Percentiles rank a stretch among this genome's conserved stretches.
Evolutionary conservation across 495 filamentous ascomycete genomes (phyloP).

Genomic region (Penicillium manginii): DNA sequence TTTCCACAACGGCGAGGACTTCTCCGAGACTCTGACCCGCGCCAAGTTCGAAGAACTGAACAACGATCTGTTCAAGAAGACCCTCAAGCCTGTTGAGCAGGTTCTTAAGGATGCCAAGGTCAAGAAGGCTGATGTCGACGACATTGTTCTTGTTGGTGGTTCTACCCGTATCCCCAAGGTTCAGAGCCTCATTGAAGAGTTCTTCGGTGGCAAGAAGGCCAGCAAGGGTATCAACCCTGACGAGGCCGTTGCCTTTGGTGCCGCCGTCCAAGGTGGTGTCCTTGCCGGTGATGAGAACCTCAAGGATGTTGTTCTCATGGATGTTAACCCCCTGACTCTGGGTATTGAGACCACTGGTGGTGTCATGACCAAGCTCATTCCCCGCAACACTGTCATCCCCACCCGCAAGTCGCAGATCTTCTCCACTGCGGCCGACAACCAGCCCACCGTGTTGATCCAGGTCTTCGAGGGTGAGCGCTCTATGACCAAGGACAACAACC

Average conservation of each 20-base stretch:
- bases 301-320: slow-evolving; percentile 91
- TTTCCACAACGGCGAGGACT: slow-evolving; percentile 96
- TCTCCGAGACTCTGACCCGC: slow-evolving; percentile 96
- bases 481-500: slow-evolving; percentile 99
- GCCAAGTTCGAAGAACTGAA: slow-evolving; percentile 99
- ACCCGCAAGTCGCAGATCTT: slow-evolving; percentile 99
- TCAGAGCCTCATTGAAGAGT: slow-evolving; percentile 96
- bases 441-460: slow-evolving; percentile 98
- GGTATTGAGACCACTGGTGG: slow-evolving; percentile 99
- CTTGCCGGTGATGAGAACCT: slow-evolving; percentile 97
- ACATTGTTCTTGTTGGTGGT: slow-evolving; percentile 92
- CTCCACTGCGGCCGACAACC: slow-evolving; percentile 99
- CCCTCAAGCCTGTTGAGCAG: slow-evolving; percentile 98
- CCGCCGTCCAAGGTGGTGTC: slow-evolving; percentile 97
- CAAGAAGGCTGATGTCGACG: slow-evolving; percentile 82
- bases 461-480: slow-evolving; percentile 99
- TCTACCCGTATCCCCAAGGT: slow-evolving; percentile 99
- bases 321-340: slow-evolving; percentile 93
- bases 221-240: slow-evolving; percentile 99
- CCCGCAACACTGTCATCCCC: slow-evolving; percentile 97
- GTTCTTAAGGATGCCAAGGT: slow-evolving; percentile 91
- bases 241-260: slow-evolving; percentile 98
- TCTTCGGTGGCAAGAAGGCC: slow-evolving; percentile 99
- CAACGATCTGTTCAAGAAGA: slow-evolving; percentile 98
- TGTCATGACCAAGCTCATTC: slow-evolving; percentile 99